Base-by-base conservation (phyloP, 208 protist genomes). In the Trypanosomatidae sp. region DNA sequence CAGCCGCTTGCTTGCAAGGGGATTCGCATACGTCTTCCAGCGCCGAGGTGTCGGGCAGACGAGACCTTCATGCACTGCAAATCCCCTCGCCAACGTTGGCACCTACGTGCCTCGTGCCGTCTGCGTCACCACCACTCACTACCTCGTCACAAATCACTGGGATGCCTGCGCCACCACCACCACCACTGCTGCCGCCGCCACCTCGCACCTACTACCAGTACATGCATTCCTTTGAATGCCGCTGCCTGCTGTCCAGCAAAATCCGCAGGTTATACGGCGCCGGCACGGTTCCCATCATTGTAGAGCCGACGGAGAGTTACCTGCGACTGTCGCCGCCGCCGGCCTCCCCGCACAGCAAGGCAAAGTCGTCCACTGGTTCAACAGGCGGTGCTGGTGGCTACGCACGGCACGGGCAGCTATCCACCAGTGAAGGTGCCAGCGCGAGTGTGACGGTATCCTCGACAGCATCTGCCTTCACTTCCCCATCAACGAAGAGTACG, bases 221-320 rank as follows among this genome's bases (percentile, higher is more conserved):
- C 22, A 80, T 81, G 33, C 83, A 88, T 67, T 73, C 72, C 59
- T 86, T 93, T 70, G 88, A 81, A 3, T 77, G 79, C 44, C 86
- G 90, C 70, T 65, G 73, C 44, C 69, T 69, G 49, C 76, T 89
- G 25, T 75, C 88, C 25, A 50, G 22, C 13, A 67, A 71, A 56
- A 76, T 92, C 43, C 66, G 59, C 15, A 49, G 65, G 13, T 15
- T 71, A 28, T 84, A 87, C 49, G 94, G 96, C 69, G 74, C 84
- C 9, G 77, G 92, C 41, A 70, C 87, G 28, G 90, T 98, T 41
- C 95, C 95, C 4, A 80, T 98, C 33, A 95, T 98, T 59, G 94
- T 91, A 47, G 96, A 98, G 76, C 96, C 96, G 50, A 82, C 86
- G 7, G 74, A 84, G 39, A 72, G 55, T 30, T 67, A 73, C 39